Conservation (phyloP, 208 protist genomes). For the Trypanosoma congolense region DNA sequence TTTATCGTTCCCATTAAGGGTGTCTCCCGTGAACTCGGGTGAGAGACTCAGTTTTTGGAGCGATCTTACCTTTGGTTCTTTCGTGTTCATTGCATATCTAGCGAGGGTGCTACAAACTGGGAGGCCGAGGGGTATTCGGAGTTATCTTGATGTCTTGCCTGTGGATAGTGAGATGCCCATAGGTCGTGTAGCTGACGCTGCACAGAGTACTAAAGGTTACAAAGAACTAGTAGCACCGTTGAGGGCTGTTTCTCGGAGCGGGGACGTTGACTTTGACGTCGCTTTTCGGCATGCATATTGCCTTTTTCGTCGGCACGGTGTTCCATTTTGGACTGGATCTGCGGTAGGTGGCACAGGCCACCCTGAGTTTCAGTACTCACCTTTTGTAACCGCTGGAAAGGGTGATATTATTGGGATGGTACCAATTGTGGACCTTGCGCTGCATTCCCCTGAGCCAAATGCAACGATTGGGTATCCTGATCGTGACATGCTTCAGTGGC, state of each 20-base stretch:
- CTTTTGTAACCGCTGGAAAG: slow-evolving; percentile 31
- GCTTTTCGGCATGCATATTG: slow-evolving; percentile 79
- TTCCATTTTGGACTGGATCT: slow-evolving; percentile 76
- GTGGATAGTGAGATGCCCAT: slow-evolving; percentile 75
- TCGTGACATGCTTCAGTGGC: slow-evolving; percentile 80
- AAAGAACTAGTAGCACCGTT: slow-evolving; percentile 50
- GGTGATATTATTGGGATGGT: slow-evolving; percentile 82
- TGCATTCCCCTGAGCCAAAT: slow-evolving; percentile 79
- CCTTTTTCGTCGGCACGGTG: slow-evolving; percentile 77
- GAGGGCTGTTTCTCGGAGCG: slow-evolving; percentile 44
- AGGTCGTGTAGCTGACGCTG: slow-evolving; percentile 51
- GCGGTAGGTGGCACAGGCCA: slow-evolving; percentile 53
- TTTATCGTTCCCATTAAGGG: slow-evolving; percentile 55
- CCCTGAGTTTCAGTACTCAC: slow-evolving; percentile 66
- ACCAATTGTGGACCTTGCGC: slow-evolving; percentile 78
- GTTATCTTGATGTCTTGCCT: slow-evolving; percentile 80
- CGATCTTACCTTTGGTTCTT: slow-evolving; percentile 69
- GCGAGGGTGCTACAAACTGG: slow-evolving; percentile 60
- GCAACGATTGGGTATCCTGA: slow-evolving; percentile 81
- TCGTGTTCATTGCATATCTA: slow-evolving; percentile 70
- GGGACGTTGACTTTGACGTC: slow-evolving; percentile 58
- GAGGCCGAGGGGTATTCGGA: slow-evolving; percentile 63
- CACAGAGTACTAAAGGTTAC: slow-evolving; percentile 63
- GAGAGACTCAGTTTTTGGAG: slow-evolving; percentile 73
- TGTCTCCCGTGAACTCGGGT: slow-evolving; percentile 55